Base-by-base conservation (phyloP, 2,329 filamentous ascomycete species). In the Acrocalymma vagum region DNA sequence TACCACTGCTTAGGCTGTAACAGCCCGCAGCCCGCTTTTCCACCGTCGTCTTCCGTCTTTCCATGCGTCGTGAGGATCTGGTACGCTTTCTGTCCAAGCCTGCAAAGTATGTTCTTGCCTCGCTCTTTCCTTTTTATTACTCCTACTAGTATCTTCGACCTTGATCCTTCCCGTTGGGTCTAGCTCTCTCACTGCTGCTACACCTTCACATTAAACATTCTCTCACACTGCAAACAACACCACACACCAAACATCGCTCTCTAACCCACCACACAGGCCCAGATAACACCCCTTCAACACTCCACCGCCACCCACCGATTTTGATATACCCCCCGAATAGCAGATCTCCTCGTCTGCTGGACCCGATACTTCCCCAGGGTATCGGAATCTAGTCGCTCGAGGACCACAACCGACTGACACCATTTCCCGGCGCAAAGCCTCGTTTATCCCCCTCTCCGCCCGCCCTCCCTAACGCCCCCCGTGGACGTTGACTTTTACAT, bases 1-100 rank as follows among this genome's bases (percentile, higher is more conserved):
- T 30, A 29, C 34, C 38, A 55, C 64, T 68, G 67, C 63, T 32
- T 67, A 67, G 67, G 67, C 65, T 65, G 44, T 57, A 35, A 53
- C 44, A 63, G 65, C 65, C 67, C 56, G 65, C 65, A 69, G 65
- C 59, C 55, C 42, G 38, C 34, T 42, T 45, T 38, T 35, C 50
- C 53, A 41, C 37, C 52, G 38, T 40, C 48, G 51, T 28, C 33
- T 39, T 45, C 47, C 62, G 51, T 51, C 56, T 53, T 72, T 89
- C 84, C 86, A 96, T 96, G 91, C 92, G 84, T 87, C 86, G 82
- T 73, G 88, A 86, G 78, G 89, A 95, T 76, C 85, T 95, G 68
- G 84, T 95, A 70, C 88, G 90, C 78, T 94, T 95, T 79, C 84
- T 96, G 63, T 95, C 90, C 71, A 94, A 94, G 81, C 90, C 90